Conservation (phyloP, 352 stramenopile species). For the Phytopythium delawarense region DNA sequence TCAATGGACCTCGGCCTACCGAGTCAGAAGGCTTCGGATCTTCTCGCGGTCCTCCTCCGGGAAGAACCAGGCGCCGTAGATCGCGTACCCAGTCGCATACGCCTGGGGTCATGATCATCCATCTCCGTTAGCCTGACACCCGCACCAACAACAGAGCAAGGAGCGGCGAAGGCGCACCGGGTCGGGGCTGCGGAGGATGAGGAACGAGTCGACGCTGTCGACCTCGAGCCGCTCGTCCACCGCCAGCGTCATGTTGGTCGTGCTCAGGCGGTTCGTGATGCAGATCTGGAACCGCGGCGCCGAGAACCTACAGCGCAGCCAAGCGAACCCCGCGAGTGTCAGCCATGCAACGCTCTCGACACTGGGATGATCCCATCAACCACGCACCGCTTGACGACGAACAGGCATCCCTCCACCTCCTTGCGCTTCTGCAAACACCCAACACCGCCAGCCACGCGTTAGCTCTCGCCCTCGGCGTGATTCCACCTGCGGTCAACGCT, state of each 20-base stretch:
- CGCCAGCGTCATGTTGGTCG: slow-evolving; percentile 80
- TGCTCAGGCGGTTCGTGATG: slow-evolving; percentile 88
- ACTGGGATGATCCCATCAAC: neutral
- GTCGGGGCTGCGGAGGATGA: slow-evolving; percentile 76
- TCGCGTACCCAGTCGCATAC: slow-evolving; percentile 61
- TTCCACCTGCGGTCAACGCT: neutral
- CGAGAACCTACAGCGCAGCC: slow-evolving; percentile 36
- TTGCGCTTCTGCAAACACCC: slow-evolving; percentile 71
- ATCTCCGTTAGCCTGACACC: neutral
- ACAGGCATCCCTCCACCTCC: slow-evolving; percentile 81
- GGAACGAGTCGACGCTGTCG: slow-evolving; percentile 81
- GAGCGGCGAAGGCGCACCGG: slow-evolving; percentile 18
- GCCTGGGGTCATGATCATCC: slow-evolving; percentile 15
- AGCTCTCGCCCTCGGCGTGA: neutral
- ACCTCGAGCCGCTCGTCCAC: slow-evolving; percentile 71
- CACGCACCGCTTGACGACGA: slow-evolving; percentile 73
- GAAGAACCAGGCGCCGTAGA: slow-evolving; percentile 88
- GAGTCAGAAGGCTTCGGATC: slow-evolving; percentile 68
- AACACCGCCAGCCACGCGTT: neutral
- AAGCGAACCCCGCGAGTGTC: neutral
- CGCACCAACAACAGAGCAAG: neutral
- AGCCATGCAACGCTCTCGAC: neutral
- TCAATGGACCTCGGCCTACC: slow-evolving; percentile 26
- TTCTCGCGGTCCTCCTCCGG: slow-evolving; percentile 80
- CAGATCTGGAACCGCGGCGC: slow-evolving; percentile 82